These are phyloP conservation scores for Botryotinia narcissicola DNA, from an alignment of 2,329 filamentous ascomycete species.

Conservation along the genomic window DNA sequence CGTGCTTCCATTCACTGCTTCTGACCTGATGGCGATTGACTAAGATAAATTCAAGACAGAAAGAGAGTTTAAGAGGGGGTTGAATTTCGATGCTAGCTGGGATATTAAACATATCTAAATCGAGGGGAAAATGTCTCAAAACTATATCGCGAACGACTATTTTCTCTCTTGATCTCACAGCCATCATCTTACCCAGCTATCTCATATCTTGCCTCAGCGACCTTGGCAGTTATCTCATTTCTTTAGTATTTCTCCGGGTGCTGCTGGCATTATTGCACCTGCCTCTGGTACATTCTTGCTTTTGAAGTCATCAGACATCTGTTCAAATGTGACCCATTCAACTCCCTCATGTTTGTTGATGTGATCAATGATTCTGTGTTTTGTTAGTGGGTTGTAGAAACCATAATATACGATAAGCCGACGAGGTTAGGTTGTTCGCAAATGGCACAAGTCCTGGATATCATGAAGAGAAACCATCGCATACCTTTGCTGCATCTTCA, in stretches of 20 bases:
- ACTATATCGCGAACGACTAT: neutral
- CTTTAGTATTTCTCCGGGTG: constrained; percentile 49
- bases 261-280: constrained; percentile 61
- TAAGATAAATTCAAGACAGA: neutral
- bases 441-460: constrained; percentile 54
- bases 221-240: neutral
- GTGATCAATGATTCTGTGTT: constrained; percentile 61
- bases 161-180: neutral
- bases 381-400: neutral
- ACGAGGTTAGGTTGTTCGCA: constrained; percentile 38
- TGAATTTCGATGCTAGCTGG: neutral
- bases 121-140: neutral
- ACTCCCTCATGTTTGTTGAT: constrained; percentile 62
- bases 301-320: constrained; percentile 74
- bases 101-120: neutral
- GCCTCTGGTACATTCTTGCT: constrained; percentile 55
- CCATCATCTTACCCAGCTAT: neutral
- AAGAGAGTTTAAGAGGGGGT: neutral
- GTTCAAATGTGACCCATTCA: constrained; percentile 67
- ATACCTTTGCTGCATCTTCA: constrained; percentile 70
- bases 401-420: neutral
- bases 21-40: neutral
- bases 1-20: neutral
- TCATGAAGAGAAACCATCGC: constrained; percentile 53
- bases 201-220: neutral